Percentiles rank a stretch among this genome's conserved stretches.
These are phyloP conservation scores for Fusarium annulatum DNA, from an alignment of 2,329 filamentous ascomycete species.

Conservation along the genomic window DNA sequence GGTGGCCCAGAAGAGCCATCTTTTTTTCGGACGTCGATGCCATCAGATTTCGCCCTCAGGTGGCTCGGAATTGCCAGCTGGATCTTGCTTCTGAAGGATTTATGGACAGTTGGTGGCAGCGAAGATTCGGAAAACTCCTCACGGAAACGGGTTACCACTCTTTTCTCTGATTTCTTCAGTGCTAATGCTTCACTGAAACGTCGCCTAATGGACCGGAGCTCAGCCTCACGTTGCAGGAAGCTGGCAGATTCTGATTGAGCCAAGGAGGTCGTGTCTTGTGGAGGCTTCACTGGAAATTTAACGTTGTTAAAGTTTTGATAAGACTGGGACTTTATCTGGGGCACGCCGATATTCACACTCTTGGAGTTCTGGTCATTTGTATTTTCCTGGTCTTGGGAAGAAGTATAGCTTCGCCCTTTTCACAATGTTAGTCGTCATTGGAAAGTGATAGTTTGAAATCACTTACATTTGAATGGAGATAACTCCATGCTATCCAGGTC, in stretches of 20 bases:
- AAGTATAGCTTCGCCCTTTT: conserved; percentile 19
- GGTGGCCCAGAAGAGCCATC: background rate
- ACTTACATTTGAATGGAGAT: conserved; percentile 51
- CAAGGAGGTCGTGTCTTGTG: conserved; percentile 18
- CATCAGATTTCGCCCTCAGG: conserved; percentile 37
- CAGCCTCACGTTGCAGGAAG: conserved; percentile 52
- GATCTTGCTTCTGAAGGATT: conserved; percentile 52
- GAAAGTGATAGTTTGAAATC: no score
- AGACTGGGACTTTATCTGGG: background rate
- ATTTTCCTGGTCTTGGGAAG: conserved; percentile 40
- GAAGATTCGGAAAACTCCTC: conserved; percentile 50
- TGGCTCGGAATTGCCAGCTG: conserved; percentile 50
- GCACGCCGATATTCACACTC: background rate
- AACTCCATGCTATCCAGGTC: conserved; percentile 52
- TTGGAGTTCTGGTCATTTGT: conserved; percentile 15
- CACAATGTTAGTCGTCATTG: conserved; percentile 1
- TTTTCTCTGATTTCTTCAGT: conserved; percentile 45
- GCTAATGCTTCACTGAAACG: conserved; percentile 53
- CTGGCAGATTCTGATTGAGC: conserved; percentile 52
- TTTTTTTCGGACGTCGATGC: background rate
- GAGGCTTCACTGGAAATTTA: background rate
- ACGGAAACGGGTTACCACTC: conserved; percentile 53
- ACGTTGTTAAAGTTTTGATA: background rate
- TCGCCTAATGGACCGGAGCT: conserved; percentile 54
- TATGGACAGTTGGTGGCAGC: conserved; percentile 20